Base-by-base conservation (phyloP, 371 early-diverging fungal genomes). In the Mycotypha africana region DNA sequence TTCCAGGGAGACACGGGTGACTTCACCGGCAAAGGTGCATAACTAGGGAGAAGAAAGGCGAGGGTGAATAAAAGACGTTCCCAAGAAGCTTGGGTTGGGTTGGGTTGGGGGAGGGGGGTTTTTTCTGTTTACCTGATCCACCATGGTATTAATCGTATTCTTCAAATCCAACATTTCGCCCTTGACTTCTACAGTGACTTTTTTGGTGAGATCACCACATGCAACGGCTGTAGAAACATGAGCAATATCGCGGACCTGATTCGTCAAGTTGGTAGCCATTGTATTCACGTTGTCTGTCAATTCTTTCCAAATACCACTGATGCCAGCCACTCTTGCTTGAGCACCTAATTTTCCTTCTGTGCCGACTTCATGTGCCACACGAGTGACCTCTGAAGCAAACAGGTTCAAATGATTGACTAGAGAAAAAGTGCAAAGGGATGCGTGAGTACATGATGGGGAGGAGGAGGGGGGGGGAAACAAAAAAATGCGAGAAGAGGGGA, bases 271-370 rank as follows among this genome's bases (percentile, higher is more conserved):
- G 34, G 61, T 62, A 2, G 70, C 70, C 74, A 74, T 74, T 19
- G 64, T 56, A 49, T 82, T 82, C 35, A 82, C 82, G 49, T 79
- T 82, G 39, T 80, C 82, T 0, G 81, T 81, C 1, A 84, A 57
- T 54, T 79, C 72, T 57, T 76, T 79, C 85, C 82, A 82, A 4
- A 76, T 79, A 7, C 85, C 85, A 23, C 67, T 77, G 16, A 78
- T 78, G 17, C 65, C 70, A 20, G 52, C 59, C 0, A 74, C 74
- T 17, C 65, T 69, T 5, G 74, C 74, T 48, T 70, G 66, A 19
- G 62, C 71, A 19, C 71, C 70, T 12, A 70, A 42, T 48, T 66
- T 65, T 37, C 74, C 74, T 59, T 74, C 74, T 0, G 74, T 74
- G 5, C 74, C 74, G n/a, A 70, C 74, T 47, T 74, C 74, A 41